A percentile compares a stretch with the other conserved stretches of the same genome.
phyloP scores from a whole-genome alignment of 2,329 filamentous ascomycete genomes.

The Ascochyta pisi region DNA sequence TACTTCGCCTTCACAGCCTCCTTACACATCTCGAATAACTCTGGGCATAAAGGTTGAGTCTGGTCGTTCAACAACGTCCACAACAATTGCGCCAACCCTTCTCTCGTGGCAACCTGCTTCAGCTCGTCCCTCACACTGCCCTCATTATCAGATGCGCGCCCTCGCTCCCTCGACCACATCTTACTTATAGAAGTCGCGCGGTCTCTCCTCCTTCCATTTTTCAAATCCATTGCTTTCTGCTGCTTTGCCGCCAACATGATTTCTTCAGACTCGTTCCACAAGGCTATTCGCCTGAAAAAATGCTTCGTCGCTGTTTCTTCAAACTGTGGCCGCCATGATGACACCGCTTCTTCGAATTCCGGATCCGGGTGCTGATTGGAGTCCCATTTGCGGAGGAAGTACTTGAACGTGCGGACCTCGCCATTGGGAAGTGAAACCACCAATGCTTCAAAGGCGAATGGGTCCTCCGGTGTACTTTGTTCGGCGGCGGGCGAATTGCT shows the following conservation, averaged over 20 bases:
- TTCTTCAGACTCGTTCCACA: constrained; percentile 30
- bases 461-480: constrained; percentile 18
- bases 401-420: constrained; percentile 32
- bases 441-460: constrained; percentile 23
- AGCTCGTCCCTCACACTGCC: constrained; percentile 18
- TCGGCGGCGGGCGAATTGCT: constrained; percentile 11
- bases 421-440: constrained; percentile 22
- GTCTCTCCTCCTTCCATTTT: constrained; percentile 16
- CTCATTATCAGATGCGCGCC: constrained; percentile 8
- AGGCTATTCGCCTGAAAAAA: constrained; percentile 29
- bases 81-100: constrained; percentile 34
- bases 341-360: constrained; percentile 25
- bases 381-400: constrained; percentile 33
- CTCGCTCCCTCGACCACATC: constrained; percentile 22
- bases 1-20: constrained; percentile 31
- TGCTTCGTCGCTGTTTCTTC: constrained; percentile 31
- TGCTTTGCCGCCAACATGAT: constrained; percentile 19
- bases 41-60: constrained; percentile 16
- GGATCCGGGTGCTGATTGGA: constrained; percentile 18
- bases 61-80: constrained; percentile 32
- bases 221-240: constrained; percentile 20
- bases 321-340: constrained; percentile 17
- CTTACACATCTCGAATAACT: constrained; percentile 22
- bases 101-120: constrained; percentile 32
- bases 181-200: constrained; percentile 20